Evolutionary conservation across 2,329 filamentous ascomycete species (phyloP).

Genomic region (Stagonosporopsis cucurbitacearum): DNA sequence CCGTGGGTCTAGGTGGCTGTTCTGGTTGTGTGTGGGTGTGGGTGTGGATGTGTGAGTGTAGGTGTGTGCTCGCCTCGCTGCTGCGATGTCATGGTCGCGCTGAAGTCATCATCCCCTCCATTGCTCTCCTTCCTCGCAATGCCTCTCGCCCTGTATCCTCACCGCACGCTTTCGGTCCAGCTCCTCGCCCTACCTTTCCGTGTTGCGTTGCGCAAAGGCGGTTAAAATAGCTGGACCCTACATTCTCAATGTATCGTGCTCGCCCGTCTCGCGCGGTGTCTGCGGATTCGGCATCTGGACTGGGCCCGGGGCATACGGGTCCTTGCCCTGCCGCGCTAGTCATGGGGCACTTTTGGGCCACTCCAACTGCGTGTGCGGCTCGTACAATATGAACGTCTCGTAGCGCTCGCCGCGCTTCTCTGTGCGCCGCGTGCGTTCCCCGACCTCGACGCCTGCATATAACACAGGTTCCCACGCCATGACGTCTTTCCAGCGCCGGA

Average conservation of each 20-base stretch:
- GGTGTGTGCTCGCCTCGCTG: neutral
- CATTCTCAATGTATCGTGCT: constrained; percentile 10
- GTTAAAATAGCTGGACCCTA: neutral
- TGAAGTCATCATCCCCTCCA: neutral
- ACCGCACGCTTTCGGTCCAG: too few species aligned
- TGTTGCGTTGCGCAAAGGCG: too few species aligned
- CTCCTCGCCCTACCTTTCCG: too few species aligned
- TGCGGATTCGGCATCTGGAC: constrained; percentile 3
- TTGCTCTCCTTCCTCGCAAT: neutral
- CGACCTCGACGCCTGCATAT: constrained; percentile 31
- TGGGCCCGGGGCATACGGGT: constrained; percentile 1
- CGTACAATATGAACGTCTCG: constrained; percentile 39
- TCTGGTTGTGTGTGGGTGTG: neutral
- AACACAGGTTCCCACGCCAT: constrained; percentile 31
- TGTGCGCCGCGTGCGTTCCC: constrained; percentile 25
- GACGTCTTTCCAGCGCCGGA: constrained; percentile 23
- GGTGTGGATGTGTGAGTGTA: neutral
- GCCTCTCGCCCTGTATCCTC: neutral
- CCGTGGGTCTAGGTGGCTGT: neutral
- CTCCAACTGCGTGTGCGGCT: constrained; percentile 7
- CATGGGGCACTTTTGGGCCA: constrained; percentile 12
- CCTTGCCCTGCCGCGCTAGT: constrained; percentile 3
- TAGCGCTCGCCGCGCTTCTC: constrained; percentile 40
- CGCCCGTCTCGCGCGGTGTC: constrained; percentile 1
- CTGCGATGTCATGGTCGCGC: too few species aligned